Evolutionary conservation across 2,329 filamentous ascomycete genomes (phyloP), one percentile per base, ranked within the genome.

Genomic region (Xylaria sp.): DNA sequence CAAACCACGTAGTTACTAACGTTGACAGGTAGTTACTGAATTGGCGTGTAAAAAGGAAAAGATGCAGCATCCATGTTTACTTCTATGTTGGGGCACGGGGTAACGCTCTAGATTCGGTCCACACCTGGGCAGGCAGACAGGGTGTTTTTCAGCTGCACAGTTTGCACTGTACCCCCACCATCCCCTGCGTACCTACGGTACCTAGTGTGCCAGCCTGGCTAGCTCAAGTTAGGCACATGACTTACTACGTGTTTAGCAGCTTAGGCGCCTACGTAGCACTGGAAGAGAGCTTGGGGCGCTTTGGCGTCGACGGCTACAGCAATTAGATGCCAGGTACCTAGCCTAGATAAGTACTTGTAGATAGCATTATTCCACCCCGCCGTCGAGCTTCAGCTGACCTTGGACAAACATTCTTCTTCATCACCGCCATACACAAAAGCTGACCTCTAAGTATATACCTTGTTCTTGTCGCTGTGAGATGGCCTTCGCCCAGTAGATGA

Each of bases 401-500:
- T n/a, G n/a, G n/a, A n/a, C n/a, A n/a, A n/a, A n/a, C n/a, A n/a
- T n/a, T n/a, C n/a, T n/a, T n/a, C n/a, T 38, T 37, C 16, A 6
- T 41, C 37, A 16, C 21, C n/a, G 22, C 42, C 22, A 44, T 37
- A 21, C 9, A 52, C n/a, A 20, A 50, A 34, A 34, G 16, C 11
- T 13, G 6, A 34, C 16, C 9, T 48, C 29, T 11, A 52, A 43
- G 48, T 49, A 42, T 18, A 53, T 53, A 39, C n/a, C n/a, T n/a
- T 48, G 13, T 39, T 54, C 46, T 39, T 44, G 46, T 59, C 59
- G 53, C 55, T 64, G 56, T 49, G 62, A 58, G 39, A 82, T 83
- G 80, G 75, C 71, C 71, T 72, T 69, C 65, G 71, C 70, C 70
- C 70, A 74, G 72, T 82, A 76, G 60, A 75, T 73, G 67, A 68